Percentiles rank a stretch among this genome's conserved stretches.
phyloP scores from a whole-genome alignment of 73 alveolate species.

The Tetrahymena thermophila region DNA sequence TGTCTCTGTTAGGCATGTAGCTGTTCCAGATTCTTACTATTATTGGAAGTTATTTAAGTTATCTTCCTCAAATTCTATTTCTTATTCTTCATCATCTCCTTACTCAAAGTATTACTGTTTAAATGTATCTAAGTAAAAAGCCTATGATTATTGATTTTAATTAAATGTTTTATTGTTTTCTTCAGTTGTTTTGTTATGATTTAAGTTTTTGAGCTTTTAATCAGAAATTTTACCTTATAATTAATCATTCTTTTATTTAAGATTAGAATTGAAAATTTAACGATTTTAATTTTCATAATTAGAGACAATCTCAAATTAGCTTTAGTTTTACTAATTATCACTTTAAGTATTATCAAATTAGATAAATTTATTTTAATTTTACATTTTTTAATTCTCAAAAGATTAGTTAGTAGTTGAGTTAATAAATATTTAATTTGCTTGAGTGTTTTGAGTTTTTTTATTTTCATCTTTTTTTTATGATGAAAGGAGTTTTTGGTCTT shows the following conservation, averaged over 20 bases:
- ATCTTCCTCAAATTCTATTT: background rate
- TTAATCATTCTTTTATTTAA: no score
- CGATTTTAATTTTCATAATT: background rate
- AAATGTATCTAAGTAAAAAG: background rate
- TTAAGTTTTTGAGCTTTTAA: background rate
- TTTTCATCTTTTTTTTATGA: background rate
- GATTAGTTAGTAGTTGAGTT: background rate
- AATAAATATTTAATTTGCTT: background rate
- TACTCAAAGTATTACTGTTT: background rate
- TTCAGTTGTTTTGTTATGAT: background rate
- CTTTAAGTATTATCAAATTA: background rate
- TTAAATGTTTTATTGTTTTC: background rate
- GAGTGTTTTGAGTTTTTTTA: background rate
- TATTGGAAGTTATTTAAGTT: background rate
- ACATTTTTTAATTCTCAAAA: background rate
- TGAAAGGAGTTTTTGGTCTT: background rate
- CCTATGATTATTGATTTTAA: background rate
- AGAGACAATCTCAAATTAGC: background rate
- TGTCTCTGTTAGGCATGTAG: background rate
- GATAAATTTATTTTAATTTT: no score
- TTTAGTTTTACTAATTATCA: background rate
- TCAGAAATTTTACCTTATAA: background rate
- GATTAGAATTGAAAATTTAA: background rate
- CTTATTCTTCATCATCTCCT: background rate
- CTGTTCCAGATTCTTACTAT: background rate